A percentile compares a stretch with the other conserved stretches of the same genome.
phyloP scores from a whole-genome alignment of 495 filamentous ascomycete genomes.

The Penicillium paradoxum region DNA sequence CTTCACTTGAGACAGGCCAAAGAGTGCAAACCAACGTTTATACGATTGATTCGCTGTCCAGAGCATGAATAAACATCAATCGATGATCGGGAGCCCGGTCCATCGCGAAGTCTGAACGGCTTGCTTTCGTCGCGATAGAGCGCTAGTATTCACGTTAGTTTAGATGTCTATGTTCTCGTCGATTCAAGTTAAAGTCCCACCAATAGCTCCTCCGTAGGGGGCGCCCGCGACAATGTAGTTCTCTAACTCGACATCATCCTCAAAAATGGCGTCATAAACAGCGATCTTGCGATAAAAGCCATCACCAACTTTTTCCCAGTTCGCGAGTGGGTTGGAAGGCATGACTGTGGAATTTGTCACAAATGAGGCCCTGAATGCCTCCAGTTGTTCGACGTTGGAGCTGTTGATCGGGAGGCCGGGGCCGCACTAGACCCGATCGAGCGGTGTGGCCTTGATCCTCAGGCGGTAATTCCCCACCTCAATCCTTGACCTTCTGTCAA shows the following conservation, averaged over 20 bases:
- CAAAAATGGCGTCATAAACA: slow-evolving; percentile 87
- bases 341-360: slow-evolving; percentile 20
- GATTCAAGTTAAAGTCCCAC: slow-evolving; percentile 42
- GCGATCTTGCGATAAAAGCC: slow-evolving; percentile 91
- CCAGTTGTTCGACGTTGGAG: not conserved
- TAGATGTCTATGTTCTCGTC: not conserved
- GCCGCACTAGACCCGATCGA: slow-evolving; percentile 18
- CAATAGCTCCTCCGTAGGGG: slow-evolving; percentile 90
- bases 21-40: slow-evolving; percentile 48
- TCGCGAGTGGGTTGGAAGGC: slow-evolving; percentile 66
- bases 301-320: slow-evolving; percentile 89
- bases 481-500: not conserved
- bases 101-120: slow-evolving; percentile 67
- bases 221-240: slow-evolving; percentile 90
- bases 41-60: slow-evolving; percentile 71
- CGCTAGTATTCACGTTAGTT: slow-evolving; percentile 46
- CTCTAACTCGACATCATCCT: slow-evolving; percentile 87
- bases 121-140: slow-evolving; percentile 85
- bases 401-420: slow-evolving; percentile 17
- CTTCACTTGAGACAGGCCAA: not conserved
- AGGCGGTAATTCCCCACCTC: slow-evolving; percentile 5
- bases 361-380: slow-evolving; percentile 8
- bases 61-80: slow-evolving; percentile 94
- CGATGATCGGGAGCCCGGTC: slow-evolving; percentile 67
- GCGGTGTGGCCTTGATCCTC: slow-evolving; percentile 1